phyloP scores from a whole-genome alignment of 148 eudicot genomes.

The Camellia lanceoleosa region DNA sequence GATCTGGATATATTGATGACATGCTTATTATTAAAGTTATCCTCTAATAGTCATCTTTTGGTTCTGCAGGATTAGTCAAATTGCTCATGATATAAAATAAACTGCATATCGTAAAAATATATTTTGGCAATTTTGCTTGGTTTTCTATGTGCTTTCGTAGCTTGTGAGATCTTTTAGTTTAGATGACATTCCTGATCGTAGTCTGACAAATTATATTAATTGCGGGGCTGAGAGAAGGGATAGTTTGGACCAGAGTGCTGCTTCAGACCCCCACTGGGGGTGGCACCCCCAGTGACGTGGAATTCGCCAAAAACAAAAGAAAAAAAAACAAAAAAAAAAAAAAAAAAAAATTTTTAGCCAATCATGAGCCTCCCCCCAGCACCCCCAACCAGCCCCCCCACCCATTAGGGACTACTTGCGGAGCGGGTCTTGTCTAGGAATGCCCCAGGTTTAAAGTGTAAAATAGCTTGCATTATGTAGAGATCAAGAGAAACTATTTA shows the following conservation, averaged over 20 bases:
- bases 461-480: background rate
- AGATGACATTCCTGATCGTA: background rate
- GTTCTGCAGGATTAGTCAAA: conserved; percentile 8
- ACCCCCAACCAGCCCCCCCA: too few species aligned
- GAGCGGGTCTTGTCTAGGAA: background rate
- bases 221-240: background rate
- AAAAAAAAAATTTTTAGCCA: too few species aligned
- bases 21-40: background rate
- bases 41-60: background rate
- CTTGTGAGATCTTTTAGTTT: background rate
- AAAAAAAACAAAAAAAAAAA: too few species aligned
- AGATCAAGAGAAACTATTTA: background rate
- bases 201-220: background rate
- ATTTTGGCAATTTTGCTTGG: background rate
- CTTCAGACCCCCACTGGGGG: too few species aligned
- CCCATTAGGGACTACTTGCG: too few species aligned
- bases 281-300: too few species aligned
- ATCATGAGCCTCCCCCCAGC: too few species aligned
- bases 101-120: background rate
- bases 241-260: too few species aligned
- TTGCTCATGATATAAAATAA: background rate
- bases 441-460: background rate
- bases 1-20: conserved; percentile 3
- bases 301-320: too few species aligned
- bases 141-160: background rate